Evolutionary conservation across 2,329 filamentous ascomycete genomes (phyloP).

Genomic region (Acephala macrosclerotiorum): DNA sequence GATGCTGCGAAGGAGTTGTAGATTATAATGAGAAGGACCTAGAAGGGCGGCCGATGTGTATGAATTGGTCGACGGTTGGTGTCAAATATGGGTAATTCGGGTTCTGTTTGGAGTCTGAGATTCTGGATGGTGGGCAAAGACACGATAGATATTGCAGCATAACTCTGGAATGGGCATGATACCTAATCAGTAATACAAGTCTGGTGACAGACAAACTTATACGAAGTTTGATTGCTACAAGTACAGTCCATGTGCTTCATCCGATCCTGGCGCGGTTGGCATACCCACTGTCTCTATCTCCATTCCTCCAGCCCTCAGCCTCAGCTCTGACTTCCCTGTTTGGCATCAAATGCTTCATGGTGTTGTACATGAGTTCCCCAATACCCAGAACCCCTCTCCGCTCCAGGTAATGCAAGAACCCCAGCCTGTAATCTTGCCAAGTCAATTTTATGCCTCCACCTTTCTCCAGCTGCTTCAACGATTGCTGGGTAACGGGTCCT

Average conservation of each 20-base stretch:
- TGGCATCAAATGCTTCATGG: constrained; percentile 76
- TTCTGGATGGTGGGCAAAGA: constrained; percentile 2
- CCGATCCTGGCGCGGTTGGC: too few species aligned
- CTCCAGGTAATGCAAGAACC: constrained; percentile 74
- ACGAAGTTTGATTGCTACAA: neutral
- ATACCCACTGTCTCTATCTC: too few species aligned
- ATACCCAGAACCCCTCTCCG: constrained; percentile 70
- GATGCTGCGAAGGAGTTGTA: constrained; percentile 39
- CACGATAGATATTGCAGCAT: constrained; percentile 9
- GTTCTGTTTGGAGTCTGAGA: constrained; percentile 5
- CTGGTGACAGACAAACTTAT: neutral
- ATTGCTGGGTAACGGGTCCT: constrained; percentile 74
- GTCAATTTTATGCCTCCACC: constrained; percentile 70
- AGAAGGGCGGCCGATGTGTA: constrained; percentile 11
- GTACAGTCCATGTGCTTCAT: neutral
- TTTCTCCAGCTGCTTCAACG: constrained; percentile 66
- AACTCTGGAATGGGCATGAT: constrained; percentile 1
- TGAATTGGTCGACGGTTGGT: constrained; percentile 1
- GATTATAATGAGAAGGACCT: neutral
- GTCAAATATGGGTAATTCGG: constrained; percentile 6
- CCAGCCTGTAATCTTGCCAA: constrained; percentile 79
- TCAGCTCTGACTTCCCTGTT: constrained; percentile 25
- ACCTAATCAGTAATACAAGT: constrained; percentile 3
- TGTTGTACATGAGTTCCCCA: constrained; percentile 77
- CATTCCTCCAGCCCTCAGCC: neutral